Base-by-base conservation (phyloP, 192 early-diverging fungal genomes). In the Spizellomyces punctatus region DNA sequence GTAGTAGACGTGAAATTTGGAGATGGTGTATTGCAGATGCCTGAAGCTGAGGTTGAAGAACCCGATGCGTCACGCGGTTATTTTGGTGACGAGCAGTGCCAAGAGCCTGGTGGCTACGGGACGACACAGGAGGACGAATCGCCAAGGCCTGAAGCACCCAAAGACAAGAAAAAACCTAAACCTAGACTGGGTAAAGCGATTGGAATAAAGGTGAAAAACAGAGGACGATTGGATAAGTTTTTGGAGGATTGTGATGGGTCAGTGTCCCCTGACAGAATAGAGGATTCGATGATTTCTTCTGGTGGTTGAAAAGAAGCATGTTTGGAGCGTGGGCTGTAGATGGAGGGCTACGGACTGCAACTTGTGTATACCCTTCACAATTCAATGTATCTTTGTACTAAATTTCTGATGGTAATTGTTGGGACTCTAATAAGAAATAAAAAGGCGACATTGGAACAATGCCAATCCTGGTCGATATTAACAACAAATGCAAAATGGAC, bases 1-100 rank as follows among this genome's bases (percentile, higher is more conserved):
- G 54, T 71, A 8, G 75, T 76, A 5, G 75, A 76, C 46, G 46
- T 56, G n/a, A 52, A 48, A 10, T 60, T 71, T 42, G 75, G 69
- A 6, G 66, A 48, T 41, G 57, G 57, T 27, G 19, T 76, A 22
- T 59, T 76, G 43, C 62, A 76, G 71, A 45, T 41, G 36, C 64
- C 76, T 14, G 70, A 72, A 50, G 52, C 63, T 14, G 10, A 47
- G 10, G 6, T 17, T 19, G 66, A 72, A 7, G 50, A 54, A 19
- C 50, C 50, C 50, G 50, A 54, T 12, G 50, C 50, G 14, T 54
- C 50, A 12, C 50, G 17, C 50, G 27, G 27, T 3, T 36, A 36
- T 36, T 36, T 36, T 36, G 27, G 27, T 36, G 27, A 36, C 27
- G 27, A 36, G 3, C 27, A 36, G 27, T 36, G 27, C 3, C 27